phyloP scores from a whole-genome alignment of 1,284 basidiomycete species.

The Ustilago xerochloae region DNA sequence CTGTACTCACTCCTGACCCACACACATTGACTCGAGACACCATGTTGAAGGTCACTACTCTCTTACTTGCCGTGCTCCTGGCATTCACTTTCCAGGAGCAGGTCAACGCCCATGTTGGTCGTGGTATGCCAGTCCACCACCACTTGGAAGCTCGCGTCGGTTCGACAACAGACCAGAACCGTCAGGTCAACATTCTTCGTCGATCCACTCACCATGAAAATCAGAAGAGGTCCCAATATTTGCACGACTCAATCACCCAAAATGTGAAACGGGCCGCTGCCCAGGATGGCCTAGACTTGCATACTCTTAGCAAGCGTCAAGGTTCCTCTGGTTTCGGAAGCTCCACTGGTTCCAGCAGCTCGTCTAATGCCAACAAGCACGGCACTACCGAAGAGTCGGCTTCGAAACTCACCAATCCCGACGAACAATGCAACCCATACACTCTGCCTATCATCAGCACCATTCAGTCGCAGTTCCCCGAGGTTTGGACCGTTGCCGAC shows the following conservation, averaged over 20 bases:
- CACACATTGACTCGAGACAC: too few species aligned
- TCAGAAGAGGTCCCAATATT: background rate
- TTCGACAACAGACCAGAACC: slow-evolving; percentile 24
- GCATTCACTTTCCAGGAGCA: slow-evolving; percentile 3
- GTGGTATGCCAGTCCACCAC: slow-evolving; percentile 47
- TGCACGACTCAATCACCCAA: slow-evolving; percentile 16
- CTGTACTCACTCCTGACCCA: too few species aligned
- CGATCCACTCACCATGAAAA: slow-evolving; percentile 7
- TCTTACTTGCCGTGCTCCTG: slow-evolving; percentile 9
- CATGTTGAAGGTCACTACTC: slow-evolving; percentile 1
- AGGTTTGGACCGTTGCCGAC: slow-evolving; percentile 67
- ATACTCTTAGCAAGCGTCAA: background rate
- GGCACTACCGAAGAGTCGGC: slow-evolving; percentile 29
- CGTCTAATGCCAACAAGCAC: background rate
- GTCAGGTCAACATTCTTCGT: slow-evolving; percentile 40
- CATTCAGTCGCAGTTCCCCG: slow-evolving; percentile 51
- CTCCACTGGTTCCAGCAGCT: background rate
- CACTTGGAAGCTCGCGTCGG: slow-evolving; percentile 15
- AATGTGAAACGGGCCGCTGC: slow-evolving; percentile 9
- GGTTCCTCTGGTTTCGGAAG: background rate
- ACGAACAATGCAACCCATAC: slow-evolving; percentile 56
- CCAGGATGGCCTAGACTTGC: background rate
- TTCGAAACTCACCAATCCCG: slow-evolving; percentile 26
- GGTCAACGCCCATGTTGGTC: slow-evolving; percentile 49
- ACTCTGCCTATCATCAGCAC: slow-evolving; percentile 49